Evolutionary conservation across 1,139 yeast species (phyloP).

Genomic region (Pichia kudriavzevii): DNA sequence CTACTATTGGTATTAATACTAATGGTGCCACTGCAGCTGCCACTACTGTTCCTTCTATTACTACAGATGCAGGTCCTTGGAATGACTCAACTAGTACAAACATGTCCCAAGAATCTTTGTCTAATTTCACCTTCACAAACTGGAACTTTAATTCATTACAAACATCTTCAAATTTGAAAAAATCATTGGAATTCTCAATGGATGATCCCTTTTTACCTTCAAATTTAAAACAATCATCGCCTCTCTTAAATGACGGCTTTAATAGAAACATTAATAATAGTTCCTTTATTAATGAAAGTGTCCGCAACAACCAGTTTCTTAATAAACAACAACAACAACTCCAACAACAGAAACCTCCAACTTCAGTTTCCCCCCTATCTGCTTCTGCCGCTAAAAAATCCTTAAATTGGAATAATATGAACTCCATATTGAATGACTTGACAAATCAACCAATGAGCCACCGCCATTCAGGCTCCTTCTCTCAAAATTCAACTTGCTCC

Average conservation of each 20-base stretch:
- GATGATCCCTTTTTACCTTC: slow-evolving; percentile 11
- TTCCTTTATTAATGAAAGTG: slow-evolving; percentile 6
- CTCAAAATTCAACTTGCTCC: slow-evolving; percentile 3
- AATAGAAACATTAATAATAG: slow-evolving; percentile 2
- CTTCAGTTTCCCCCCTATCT: background rate
- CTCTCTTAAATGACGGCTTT: background rate
- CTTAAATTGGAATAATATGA: background rate
- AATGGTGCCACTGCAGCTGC: no score
- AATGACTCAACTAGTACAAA: no score
- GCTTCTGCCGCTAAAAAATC: background rate
- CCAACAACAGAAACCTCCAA: background rate
- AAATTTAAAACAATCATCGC: slow-evolving; percentile 1
- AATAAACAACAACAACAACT: background rate
- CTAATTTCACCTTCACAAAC: slow-evolving; percentile 3
- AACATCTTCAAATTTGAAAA: slow-evolving; percentile 2
- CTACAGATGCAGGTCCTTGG: no score
- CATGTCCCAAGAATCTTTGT: slow-evolving; percentile 4
- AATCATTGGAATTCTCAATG: slow-evolving; percentile 3
- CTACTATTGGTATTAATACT: background rate
- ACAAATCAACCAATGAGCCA: background rate
- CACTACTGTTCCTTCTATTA: no score
- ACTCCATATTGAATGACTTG: background rate
- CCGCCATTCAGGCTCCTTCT: background rate
- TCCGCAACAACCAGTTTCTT: slow-evolving; percentile 10
- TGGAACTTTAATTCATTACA: no score